Percentiles rank a stretch among this genome's conserved stretches.
Evolutionary conservation across 768 basidiomycete genomes (phyloP).

Genomic region (Rhodosporidiobolus sp.): DNA sequence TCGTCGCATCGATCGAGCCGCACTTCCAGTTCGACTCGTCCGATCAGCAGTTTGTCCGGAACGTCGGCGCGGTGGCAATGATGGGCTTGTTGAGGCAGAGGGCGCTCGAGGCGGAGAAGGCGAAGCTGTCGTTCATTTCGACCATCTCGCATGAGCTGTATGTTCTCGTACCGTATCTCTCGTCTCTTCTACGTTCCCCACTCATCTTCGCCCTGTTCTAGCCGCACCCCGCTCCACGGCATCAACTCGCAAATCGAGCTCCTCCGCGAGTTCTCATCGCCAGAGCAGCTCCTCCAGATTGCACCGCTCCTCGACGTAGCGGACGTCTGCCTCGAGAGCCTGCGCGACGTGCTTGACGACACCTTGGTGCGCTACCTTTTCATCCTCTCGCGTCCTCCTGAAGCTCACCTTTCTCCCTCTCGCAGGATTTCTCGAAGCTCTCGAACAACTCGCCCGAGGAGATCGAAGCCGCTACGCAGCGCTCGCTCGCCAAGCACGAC

Average conservation of each 20-base stretch:
- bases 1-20: slow-evolving; percentile 21
- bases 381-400: too few relatives aligned
- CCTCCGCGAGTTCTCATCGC: slow-evolving; percentile 35
- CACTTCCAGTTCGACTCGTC: slow-evolving; percentile 16
- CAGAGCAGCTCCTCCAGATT: slow-evolving; percentile 3
- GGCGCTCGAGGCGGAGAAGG: slow-evolving; percentile 25
- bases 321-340: slow-evolving; percentile 29
- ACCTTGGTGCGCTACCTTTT: background rate
- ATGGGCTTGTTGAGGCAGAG: slow-evolving; percentile 17
- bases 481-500: background rate
- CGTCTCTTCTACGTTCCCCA: too few relatives aligned
- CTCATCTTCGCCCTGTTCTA: too few relatives aligned
- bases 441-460: slow-evolving; percentile 8
- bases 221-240: slow-evolving; percentile 20
- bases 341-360: slow-evolving; percentile 33
- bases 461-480: background rate
- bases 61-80: slow-evolving; percentile 24
- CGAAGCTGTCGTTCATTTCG: slow-evolving; percentile 28
- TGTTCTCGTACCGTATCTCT: too few relatives aligned
- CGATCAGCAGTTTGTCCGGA: too few relatives aligned
- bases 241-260: slow-evolving; percentile 31
- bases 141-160: slow-evolving; percentile 28
- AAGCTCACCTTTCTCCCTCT: too few relatives aligned
- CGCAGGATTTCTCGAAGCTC: slow-evolving; percentile 30
- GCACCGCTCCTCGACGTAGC: slow-evolving; percentile 30